Conservation (phyloP, 2,329 filamentous ascomycete genomes). For the Penicillium sp. region DNA sequence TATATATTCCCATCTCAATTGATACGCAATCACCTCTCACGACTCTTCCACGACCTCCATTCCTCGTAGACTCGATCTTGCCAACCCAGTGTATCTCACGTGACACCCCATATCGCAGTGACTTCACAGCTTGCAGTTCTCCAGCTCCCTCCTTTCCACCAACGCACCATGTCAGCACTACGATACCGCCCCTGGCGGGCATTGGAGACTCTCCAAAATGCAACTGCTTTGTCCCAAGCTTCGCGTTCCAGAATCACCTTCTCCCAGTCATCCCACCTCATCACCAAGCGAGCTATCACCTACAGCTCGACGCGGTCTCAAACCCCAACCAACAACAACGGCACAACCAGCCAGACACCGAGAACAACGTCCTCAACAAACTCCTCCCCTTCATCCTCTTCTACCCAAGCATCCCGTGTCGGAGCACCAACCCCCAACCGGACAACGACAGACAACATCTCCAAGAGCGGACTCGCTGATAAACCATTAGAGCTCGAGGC, state of each 20-base stretch:
- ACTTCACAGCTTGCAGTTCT: slow-evolving; percentile 20
- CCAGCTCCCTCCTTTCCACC: slow-evolving; percentile 10
- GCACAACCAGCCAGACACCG: slow-evolving; percentile 15
- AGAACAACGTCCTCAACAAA: slow-evolving; percentile 3
- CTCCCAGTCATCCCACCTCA: slow-evolving; percentile 18
- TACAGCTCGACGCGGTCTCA: slow-evolving; percentile 26
- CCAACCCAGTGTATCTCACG: slow-evolving; percentile 27
- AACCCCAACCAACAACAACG: slow-evolving; percentile 17
- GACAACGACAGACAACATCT: slow-evolving; percentile 45
- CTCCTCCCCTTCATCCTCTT: slow-evolving; percentile 19
- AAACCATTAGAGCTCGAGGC: slow-evolving; percentile 41
- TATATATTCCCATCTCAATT: background rate
- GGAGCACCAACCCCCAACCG: slow-evolving; percentile 36
- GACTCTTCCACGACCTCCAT: background rate
- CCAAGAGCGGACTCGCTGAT: slow-evolving; percentile 47
- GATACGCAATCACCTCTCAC: slow-evolving; percentile 4
- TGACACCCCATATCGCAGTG: slow-evolving; percentile 23
- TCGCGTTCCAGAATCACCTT: slow-evolving; percentile 20
- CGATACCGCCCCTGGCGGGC: slow-evolving; percentile 31
- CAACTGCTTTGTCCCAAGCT: slow-evolving; percentile 20
- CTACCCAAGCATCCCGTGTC: slow-evolving; percentile 24
- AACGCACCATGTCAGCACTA: slow-evolving; percentile 34
- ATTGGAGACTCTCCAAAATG: slow-evolving; percentile 27
- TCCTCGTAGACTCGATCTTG: slow-evolving; percentile 5
- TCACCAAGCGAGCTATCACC: slow-evolving; percentile 25